Conservation (phyloP, 2,329 filamentous ascomycete species). For the Tolypocladium sp. region DNA sequence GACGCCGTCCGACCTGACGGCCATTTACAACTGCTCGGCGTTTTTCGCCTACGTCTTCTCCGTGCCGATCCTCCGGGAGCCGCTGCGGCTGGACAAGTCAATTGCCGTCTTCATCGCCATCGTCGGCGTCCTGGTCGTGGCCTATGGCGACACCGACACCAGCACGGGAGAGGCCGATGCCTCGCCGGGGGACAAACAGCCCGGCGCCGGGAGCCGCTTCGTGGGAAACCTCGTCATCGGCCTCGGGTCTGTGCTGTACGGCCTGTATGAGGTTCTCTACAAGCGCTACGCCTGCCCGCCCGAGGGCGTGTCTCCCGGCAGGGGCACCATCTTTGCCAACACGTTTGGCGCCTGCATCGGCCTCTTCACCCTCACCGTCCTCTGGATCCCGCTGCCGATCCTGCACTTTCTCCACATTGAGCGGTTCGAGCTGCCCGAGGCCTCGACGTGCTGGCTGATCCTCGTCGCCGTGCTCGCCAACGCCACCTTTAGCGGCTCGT, state of each 20-base stretch:
- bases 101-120: conserved; percentile 82
- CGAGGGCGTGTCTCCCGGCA: conserved; percentile 71
- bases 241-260: conserved; percentile 82
- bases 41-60: conserved; percentile 98
- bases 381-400: conserved; percentile 87
- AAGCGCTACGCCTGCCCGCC: conserved; percentile 90
- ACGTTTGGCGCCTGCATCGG: conserved; percentile 85
- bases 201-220: conserved; percentile 52
- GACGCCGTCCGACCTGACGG: conserved; percentile 85
- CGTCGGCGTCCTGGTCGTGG: conserved; percentile 83
- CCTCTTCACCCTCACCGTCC: conserved; percentile 70
- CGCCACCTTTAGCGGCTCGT: conserved; percentile 85
- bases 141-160: conserved; percentile 70
- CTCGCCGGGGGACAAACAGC: background rate
- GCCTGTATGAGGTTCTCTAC: conserved; percentile 94
- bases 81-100: conserved; percentile 74
- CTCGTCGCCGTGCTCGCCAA: conserved; percentile 76
- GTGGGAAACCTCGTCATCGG: conserved; percentile 90
- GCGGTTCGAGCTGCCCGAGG: conserved; percentile 70
- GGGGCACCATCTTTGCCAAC: conserved; percentile 95
- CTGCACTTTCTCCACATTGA: conserved; percentile 74
- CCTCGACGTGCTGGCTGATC: conserved; percentile 71
- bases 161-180: conserved; percentile 27
- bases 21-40: conserved; percentile 98
- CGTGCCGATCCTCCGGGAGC: conserved; percentile 80